phyloP scores from a whole-genome alignment of 2,329 filamentous ascomycete species.

The Clonostachys sp. region DNA sequence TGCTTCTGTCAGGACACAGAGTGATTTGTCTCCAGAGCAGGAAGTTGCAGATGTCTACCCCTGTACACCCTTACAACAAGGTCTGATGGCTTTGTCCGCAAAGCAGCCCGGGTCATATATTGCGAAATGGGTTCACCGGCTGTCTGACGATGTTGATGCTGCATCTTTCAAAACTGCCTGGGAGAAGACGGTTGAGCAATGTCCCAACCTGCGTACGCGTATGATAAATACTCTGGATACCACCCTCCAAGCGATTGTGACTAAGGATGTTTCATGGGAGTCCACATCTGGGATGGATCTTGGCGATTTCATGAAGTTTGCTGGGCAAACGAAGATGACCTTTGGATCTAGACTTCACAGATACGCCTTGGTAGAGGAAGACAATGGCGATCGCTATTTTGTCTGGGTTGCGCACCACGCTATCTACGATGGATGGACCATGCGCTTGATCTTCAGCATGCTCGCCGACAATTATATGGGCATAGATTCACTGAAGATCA shows the following conservation, averaged over 20 bases:
- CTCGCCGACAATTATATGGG: slow-evolving; percentile 1
- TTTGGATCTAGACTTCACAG: background rate
- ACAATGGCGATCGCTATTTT: slow-evolving; percentile 4
- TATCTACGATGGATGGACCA: slow-evolving; percentile 17
- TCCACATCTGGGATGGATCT: background rate
- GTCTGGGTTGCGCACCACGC: slow-evolving; percentile 17
- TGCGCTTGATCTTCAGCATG: slow-evolving; percentile 2
- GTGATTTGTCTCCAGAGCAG: background rate
- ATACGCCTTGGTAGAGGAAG: background rate
- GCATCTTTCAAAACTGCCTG: slow-evolving; percentile 17
- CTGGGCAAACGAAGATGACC: background rate
- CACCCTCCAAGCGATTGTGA: background rate
- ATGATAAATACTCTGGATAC: background rate
- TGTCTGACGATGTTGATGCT: slow-evolving; percentile 9
- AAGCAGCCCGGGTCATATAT: slow-evolving; percentile 24
- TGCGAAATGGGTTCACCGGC: slow-evolving; percentile 2
- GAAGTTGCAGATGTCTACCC: slow-evolving; percentile 1
- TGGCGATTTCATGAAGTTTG: background rate
- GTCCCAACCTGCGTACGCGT: slow-evolving; percentile 1
- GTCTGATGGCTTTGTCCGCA: slow-evolving; percentile 23
- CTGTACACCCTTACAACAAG: slow-evolving; percentile 4
- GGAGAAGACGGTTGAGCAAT: slow-evolving; percentile 4
- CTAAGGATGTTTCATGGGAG: slow-evolving; percentile 1
- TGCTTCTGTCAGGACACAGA: background rate
- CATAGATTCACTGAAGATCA: slow-evolving; percentile 1